A percentile compares a stretch with the other conserved stretches of the same genome.
Conservation (phyloP, 2,329 filamentous ascomycete genomes). For the Phyllosticta capitalensis region DNA sequence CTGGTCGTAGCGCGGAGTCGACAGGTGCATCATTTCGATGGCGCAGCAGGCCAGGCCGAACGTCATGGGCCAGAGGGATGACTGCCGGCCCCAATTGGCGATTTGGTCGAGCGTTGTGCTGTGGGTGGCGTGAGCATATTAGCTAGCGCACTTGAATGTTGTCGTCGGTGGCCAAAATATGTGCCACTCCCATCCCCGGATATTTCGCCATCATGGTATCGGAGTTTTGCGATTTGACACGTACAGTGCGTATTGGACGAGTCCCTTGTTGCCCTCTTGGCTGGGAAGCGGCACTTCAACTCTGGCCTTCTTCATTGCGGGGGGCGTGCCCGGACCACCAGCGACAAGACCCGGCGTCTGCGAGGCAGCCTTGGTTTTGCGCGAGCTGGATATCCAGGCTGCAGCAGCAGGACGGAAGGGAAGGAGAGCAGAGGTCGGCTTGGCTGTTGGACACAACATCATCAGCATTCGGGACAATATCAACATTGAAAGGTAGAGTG, state of each 20-base stretch:
- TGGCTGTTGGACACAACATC: constrained; percentile 39
- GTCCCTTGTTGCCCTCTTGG: constrained; percentile 70
- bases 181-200: not conserved
- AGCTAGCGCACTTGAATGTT: not conserved
- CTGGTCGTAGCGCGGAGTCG: constrained; percentile 84
- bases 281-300: constrained; percentile 65
- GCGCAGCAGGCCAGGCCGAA: constrained; percentile 87
- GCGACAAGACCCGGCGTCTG: constrained; percentile 41
- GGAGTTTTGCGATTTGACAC: constrained; percentile 27
- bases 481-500: not conserved
- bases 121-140: not conserved
- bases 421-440: constrained; percentile 53
- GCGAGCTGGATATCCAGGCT: constrained; percentile 56
- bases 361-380: constrained; percentile 52
- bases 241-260: constrained; percentile 79
- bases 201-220: not conserved
- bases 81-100: constrained; percentile 77
- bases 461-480: not conserved
- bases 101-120: constrained; percentile 75
- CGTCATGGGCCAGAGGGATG: constrained; percentile 85
- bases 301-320: constrained; percentile 48
- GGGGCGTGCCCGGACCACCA: constrained; percentile 44
- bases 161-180: not conserved
- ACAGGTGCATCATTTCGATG: constrained; percentile 91
- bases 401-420: constrained; percentile 52